A percentile compares a stretch with the other conserved stretches of the same genome.
Evolutionary conservation across 139 green algal genomes (phyloP).

Genomic region (Trebouxia sp.): DNA sequence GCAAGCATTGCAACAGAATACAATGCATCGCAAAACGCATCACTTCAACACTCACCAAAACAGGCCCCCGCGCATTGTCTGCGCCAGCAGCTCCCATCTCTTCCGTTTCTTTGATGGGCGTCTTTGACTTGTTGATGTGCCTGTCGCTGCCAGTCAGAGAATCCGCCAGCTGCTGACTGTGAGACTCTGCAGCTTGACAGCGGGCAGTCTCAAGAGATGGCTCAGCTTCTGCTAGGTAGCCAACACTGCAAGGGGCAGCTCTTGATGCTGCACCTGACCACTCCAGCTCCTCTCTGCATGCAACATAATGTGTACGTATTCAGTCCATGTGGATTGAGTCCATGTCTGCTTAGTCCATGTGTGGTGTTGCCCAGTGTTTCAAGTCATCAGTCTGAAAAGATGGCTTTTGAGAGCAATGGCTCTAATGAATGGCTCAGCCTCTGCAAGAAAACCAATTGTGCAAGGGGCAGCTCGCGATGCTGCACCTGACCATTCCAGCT

Average conservation of each 20-base stretch:
- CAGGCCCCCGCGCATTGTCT: not conserved
- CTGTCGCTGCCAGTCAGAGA: not conserved
- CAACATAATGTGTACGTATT: not conserved
- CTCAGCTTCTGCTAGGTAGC: constrained; percentile 8
- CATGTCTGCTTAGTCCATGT: too few relatives aligned
- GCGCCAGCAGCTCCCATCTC: not conserved
- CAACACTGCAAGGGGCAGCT: constrained; percentile 18
- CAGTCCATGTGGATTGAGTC: too few relatives aligned
- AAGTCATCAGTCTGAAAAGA: too few relatives aligned
- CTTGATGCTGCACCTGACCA: constrained; percentile 9
- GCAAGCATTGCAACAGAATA: not conserved
- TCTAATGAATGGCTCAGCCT: not conserved
- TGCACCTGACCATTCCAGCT: constrained; percentile 19
- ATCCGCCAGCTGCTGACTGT: not conserved
- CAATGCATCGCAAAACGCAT: too few relatives aligned
- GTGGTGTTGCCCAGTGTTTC: too few relatives aligned
- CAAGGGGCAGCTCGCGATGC: constrained; percentile 5
- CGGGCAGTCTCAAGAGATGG: not conserved
- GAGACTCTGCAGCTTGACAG: constrained; percentile 19
- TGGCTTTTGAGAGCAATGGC: too few relatives aligned
- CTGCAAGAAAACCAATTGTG: constrained; percentile 10
- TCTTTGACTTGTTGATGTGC: not conserved
- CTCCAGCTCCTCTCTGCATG: constrained; percentile 14
- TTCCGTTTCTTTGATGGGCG: not conserved
- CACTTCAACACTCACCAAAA: constrained; percentile 9